phyloP scores from a whole-genome alignment of 306 rosid species.

The Dryas octopetala region DNA sequence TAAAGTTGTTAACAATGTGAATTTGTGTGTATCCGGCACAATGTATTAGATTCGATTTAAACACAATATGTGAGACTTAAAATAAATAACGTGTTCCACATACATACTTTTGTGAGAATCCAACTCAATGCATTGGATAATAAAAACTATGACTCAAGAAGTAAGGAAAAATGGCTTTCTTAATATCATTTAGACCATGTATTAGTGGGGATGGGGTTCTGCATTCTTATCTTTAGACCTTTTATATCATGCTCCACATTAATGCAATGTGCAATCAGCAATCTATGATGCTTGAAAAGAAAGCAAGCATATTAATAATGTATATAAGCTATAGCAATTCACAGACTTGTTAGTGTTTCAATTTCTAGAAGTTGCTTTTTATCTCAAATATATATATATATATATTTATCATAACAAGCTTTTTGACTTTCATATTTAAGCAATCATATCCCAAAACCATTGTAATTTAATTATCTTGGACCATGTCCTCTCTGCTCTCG shows the following conservation, averaged over 20 bases:
- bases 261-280: background rate
- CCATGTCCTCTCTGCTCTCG: background rate
- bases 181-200: background rate
- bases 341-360: background rate
- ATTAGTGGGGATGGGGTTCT: background rate
- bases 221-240: conserved; percentile 7
- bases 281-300: conserved; percentile 13
- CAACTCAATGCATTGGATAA: no score
- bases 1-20: no score
- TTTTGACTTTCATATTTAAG: background rate
- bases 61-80: no score
- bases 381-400: background rate
- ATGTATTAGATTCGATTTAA: no score
- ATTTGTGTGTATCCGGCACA: no score
- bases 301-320: conserved; percentile 13
- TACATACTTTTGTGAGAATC: no score
- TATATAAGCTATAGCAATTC: background rate
- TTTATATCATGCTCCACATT: background rate
- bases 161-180: no score
- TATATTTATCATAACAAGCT: background rate
- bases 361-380: background rate
- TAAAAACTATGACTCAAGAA: no score
- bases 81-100: no score
- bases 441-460: conserved; percentile 3
- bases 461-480: background rate